Percentiles rank a stretch among this genome's conserved stretches.
Evolutionary conservation across 2,329 filamentous ascomycete genomes (phyloP).

Genomic region (Pseudophaeomoniella oleicola): DNA sequence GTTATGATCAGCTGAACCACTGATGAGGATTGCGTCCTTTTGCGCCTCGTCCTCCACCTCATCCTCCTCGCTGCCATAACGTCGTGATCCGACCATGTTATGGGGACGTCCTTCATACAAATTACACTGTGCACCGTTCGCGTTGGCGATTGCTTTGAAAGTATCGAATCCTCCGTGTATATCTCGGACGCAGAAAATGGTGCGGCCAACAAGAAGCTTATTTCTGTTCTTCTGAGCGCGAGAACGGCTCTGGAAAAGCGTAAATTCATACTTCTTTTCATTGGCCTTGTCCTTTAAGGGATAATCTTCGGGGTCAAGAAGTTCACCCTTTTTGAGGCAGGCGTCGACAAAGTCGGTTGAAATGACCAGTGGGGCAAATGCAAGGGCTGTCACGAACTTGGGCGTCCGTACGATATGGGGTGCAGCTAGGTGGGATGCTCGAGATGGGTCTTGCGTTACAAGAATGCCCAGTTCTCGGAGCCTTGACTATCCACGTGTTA

Average conservation of each 20-base stretch:
- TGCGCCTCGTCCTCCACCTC: conserved; percentile 39
- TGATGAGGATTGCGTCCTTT: conserved; percentile 64
- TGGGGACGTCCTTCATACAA: conserved; percentile 62
- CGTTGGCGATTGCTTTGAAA: conserved; percentile 71
- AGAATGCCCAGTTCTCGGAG: conserved; percentile 72
- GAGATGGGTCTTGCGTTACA: conserved; percentile 59
- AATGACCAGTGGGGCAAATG: conserved; percentile 64
- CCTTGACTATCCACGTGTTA: conserved; percentile 56
- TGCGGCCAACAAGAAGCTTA: conserved; percentile 58
- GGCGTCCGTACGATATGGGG: conserved; percentile 76
- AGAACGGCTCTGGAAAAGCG: conserved; percentile 50
- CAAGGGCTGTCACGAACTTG: conserved; percentile 83
- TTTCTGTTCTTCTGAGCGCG: conserved; percentile 65
- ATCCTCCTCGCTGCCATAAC: conserved; percentile 17
- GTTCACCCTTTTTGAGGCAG: conserved; percentile 53
- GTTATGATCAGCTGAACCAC: conserved; percentile 52
- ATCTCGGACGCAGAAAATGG: conserved; percentile 70
- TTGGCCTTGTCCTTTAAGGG: conserved; percentile 55
- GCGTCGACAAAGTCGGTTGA: conserved; percentile 65
- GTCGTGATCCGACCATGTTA: conserved; percentile 47
- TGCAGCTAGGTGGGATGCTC: conserved; percentile 75
- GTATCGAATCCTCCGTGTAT: conserved; percentile 72
- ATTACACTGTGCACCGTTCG: conserved; percentile 74
- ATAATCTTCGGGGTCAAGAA: conserved; percentile 52
- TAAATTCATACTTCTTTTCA: conserved; percentile 58